phyloP scores from a whole-genome alignment of 2,329 filamentous ascomycete species.

The Penicillium sp. region DNA sequence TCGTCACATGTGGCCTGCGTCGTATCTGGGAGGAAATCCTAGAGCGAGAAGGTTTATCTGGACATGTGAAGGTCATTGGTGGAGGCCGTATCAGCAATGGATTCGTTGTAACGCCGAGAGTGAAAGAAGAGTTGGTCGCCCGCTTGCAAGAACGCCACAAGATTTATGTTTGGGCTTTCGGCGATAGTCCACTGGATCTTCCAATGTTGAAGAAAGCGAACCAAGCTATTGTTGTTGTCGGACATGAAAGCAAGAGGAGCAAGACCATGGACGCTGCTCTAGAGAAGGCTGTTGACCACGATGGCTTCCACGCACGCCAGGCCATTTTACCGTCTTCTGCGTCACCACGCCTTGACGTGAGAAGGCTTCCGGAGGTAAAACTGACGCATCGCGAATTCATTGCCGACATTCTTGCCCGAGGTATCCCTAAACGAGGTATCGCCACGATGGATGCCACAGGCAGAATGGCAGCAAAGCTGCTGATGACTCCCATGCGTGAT shows the following conservation, averaged over 20 bases:
- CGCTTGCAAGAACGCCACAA: slow-evolving; percentile 32
- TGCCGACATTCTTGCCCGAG: slow-evolving; percentile 19
- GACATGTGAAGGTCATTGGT: slow-evolving; percentile 50
- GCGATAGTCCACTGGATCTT: slow-evolving; percentile 58
- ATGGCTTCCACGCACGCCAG: slow-evolving; percentile 45
- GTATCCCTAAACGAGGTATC: slow-evolving; percentile 8
- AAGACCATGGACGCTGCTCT: slow-evolving; percentile 51
- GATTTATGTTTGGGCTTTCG: slow-evolving; percentile 53
- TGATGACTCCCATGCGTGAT: slow-evolving; percentile 54
- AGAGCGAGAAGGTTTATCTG: slow-evolving; percentile 37
- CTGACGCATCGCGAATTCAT: slow-evolving; percentile 30
- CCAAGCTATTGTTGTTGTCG: slow-evolving; percentile 53
- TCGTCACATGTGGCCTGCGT: slow-evolving; percentile 55
- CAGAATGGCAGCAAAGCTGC: slow-evolving; percentile 44
- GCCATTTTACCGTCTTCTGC: slow-evolving; percentile 42
- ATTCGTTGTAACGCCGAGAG: slow-evolving; percentile 48
- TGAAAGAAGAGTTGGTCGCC: slow-evolving; percentile 50
- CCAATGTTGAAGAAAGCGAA: slow-evolving; percentile 55
- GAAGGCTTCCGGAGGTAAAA: slow-evolving; percentile 40
- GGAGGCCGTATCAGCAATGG: slow-evolving; percentile 46
- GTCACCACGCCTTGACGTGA: slow-evolving; percentile 40
- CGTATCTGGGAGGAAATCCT: slow-evolving; percentile 56
- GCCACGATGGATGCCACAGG: slow-evolving; percentile 42
- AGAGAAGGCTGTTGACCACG: slow-evolving; percentile 36
- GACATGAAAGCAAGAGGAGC: slow-evolving; percentile 42